phyloP scores from a whole-genome alignment of 768 basidiomycete species.

The Fibroporia radiculosa region DNA sequence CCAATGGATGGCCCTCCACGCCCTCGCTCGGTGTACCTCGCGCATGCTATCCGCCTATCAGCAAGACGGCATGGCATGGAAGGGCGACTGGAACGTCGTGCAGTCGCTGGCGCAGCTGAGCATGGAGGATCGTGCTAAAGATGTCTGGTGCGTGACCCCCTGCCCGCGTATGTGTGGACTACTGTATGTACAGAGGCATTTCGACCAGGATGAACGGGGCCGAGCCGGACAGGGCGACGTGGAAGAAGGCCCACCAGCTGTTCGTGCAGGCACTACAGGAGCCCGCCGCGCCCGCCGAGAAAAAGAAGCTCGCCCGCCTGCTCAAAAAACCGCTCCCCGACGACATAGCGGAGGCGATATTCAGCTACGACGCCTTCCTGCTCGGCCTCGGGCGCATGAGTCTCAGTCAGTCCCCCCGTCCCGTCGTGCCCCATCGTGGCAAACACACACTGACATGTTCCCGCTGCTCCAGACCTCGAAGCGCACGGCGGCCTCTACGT shows the following conservation, averaged over 20 bases:
- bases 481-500: slow-evolving; percentile 82
- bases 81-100: slow-evolving; percentile 48
- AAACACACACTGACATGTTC: not conserved
- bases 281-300: slow-evolving; percentile 39
- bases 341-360: slow-evolving; percentile 50
- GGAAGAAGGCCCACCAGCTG: slow-evolving; percentile 58
- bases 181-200: not conserved
- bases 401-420: slow-evolving; percentile 48
- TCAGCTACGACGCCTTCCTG: slow-evolving; percentile 73
- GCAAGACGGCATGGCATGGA: slow-evolving; percentile 33
- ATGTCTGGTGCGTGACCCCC: slow-evolving; percentile 37
- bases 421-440: not conserved
- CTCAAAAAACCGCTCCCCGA: slow-evolving; percentile 40
- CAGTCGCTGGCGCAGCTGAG: slow-evolving; percentile 63
- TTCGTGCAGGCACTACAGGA: slow-evolving; percentile 57
- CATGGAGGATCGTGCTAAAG: slow-evolving; percentile 56
- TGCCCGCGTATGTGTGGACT: not conserved
- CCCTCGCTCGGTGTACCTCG: slow-evolving; percentile 60
- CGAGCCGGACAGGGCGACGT: slow-evolving; percentile 57
- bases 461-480: slow-evolving; percentile 41
- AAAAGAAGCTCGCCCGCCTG: slow-evolving; percentile 52
- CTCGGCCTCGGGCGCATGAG: slow-evolving; percentile 70
- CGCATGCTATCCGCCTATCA: slow-evolving; percentile 50
- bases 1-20: slow-evolving; percentile 72
- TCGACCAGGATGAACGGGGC: slow-evolving; percentile 24